These are phyloP conservation scores for Tieghemostelium lacteum DNA, from an alignment of 78 protist genomes.

Conservation along the genomic window DNA sequence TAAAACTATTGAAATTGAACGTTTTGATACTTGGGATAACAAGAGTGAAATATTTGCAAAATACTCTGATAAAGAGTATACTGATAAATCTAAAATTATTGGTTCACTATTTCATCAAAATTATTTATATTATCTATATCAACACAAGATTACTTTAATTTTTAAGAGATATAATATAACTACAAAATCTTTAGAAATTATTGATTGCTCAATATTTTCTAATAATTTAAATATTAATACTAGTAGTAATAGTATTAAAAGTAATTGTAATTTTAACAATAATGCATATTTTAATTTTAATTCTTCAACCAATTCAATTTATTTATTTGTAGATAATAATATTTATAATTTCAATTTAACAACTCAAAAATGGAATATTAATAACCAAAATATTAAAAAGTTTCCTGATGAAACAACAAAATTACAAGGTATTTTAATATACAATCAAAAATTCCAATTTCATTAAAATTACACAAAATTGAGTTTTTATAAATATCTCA, in stretches of 20 bases:
- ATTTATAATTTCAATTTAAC: background rate
- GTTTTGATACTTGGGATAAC: conserved; percentile 1
- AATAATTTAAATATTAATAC: background rate
- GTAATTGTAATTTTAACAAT: background rate
- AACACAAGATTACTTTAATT: too few species aligned
- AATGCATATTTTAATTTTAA: too few species aligned
- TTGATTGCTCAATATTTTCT: conserved; percentile 4
- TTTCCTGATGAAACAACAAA: background rate
- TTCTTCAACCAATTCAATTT: background rate
- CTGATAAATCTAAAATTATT: background rate
- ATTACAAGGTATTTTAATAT: conserved; percentile 12
- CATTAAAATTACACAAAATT: background rate
- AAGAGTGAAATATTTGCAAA: conserved; percentile 21
- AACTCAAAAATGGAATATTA: conserved; percentile 7
- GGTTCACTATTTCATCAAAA: conserved; percentile 1
- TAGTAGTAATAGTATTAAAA: background rate
- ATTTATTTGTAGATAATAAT: background rate
- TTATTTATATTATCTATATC: conserved; percentile 1
- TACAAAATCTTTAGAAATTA: background rate
- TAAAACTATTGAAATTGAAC: conserved; percentile 31
- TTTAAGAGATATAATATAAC: conserved; percentile 16
- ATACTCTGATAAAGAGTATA: background rate
- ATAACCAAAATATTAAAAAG: background rate
- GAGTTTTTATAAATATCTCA: too few species aligned
- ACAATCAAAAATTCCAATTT: background rate